Conservation (phyloP, 2,329 filamentous ascomycete genomes). For the Phialocephala subalpina region DNA sequence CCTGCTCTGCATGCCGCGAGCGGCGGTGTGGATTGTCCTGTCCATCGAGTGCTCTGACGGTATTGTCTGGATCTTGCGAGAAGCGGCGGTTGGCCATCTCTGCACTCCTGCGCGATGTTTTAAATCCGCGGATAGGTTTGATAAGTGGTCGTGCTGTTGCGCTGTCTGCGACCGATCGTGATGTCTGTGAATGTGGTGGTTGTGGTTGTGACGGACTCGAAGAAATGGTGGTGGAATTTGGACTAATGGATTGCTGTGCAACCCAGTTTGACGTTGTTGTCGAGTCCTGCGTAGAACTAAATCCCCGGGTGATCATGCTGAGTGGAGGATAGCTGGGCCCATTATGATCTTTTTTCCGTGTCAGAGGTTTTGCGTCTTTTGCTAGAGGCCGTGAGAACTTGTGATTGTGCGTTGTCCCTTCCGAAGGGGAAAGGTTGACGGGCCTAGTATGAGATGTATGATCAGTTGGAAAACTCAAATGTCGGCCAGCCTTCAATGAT, state of each 20-base stretch:
- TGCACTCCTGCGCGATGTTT: constrained; percentile 36
- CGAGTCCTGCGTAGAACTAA: constrained; percentile 19
- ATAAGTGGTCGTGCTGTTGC: constrained; percentile 34
- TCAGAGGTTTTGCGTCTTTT: constrained; percentile 5
- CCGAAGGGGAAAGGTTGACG: background rate
- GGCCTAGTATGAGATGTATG: background rate
- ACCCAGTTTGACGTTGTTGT: constrained; percentile 37
- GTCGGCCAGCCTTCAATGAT: background rate
- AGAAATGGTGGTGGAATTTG: constrained; percentile 12
- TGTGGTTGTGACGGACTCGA: constrained; percentile 13
- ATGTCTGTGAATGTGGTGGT: constrained; percentile 14
- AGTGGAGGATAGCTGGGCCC: constrained; percentile 30
- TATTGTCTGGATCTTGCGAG: constrained; percentile 39
- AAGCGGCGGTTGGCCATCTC: constrained; percentile 36
- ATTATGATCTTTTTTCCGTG: constrained; percentile 1
- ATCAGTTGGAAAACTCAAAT: constrained; percentile 15
- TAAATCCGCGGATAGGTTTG: constrained; percentile 41
- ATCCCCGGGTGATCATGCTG: constrained; percentile 39
- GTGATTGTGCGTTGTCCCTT: background rate
- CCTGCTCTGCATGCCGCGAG: constrained; percentile 30
- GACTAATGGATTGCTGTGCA: constrained; percentile 34
- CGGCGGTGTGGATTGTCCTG: constrained; percentile 25
- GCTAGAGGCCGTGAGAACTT: background rate
- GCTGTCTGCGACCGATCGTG: constrained; percentile 21
- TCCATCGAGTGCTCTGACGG: constrained; percentile 39